Evolutionary conservation across 164 flowering plant genomes (phyloP).

Genomic region (Vitis labrusca): DNA sequence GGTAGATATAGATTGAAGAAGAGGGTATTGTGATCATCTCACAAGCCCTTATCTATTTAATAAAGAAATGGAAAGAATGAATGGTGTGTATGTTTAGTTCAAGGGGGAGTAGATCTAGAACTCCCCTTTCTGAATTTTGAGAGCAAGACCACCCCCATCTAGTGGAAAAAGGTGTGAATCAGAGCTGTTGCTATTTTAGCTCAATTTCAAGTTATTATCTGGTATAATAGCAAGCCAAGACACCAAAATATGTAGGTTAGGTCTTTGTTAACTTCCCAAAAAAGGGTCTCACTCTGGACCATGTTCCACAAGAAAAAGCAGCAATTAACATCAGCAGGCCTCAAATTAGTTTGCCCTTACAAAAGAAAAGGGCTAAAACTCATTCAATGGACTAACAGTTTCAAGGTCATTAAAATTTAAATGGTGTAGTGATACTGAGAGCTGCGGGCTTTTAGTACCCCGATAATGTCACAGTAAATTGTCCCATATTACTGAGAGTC

Average conservation of each 20-base stretch:
- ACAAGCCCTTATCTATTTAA: too few relatives aligned
- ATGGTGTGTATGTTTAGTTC: too few relatives aligned
- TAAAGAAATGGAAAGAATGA: too few relatives aligned
- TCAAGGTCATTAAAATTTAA: not conserved
- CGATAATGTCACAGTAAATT: not conserved
- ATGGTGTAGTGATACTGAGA: not conserved
- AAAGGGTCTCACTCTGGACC: not conserved
- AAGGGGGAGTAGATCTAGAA: too few relatives aligned
- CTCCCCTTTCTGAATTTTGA: too few relatives aligned
- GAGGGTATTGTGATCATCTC: too few relatives aligned
- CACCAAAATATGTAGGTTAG: not conserved
- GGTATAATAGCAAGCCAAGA: too few relatives aligned
- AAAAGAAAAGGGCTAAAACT: not conserved
- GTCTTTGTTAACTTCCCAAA: not conserved
- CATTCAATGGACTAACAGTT: not conserved
- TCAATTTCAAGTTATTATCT: not conserved
- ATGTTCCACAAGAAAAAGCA: not conserved
- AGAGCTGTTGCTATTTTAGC: not conserved
- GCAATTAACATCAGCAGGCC: conserved; percentile 1
- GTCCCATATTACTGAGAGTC: not conserved
- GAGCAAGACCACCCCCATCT: too few relatives aligned
- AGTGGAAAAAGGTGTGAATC: too few relatives aligned
- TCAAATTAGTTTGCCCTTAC: not conserved
- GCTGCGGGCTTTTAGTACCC: not conserved
- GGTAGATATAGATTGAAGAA: too few relatives aligned